Conservation (phyloP, 768 basidiomycete species). For the Aureoboletus auriporus region DNA sequence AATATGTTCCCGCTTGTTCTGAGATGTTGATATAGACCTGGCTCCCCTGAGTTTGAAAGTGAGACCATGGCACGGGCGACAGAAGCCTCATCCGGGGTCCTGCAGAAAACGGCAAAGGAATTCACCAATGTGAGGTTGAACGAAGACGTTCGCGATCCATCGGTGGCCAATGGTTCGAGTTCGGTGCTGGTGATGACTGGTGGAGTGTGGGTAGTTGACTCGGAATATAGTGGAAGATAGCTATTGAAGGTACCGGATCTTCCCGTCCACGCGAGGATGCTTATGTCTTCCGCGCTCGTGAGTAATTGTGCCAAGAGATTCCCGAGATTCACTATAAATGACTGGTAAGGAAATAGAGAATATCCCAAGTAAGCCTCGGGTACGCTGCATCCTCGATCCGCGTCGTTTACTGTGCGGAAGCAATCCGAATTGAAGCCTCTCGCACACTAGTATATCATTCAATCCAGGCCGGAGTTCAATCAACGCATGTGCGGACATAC, state of each 20-base stretch:
- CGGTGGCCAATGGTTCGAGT: neutral
- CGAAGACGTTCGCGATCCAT: neutral
- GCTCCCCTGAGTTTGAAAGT: conserved; percentile 6
- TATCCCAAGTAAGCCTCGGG: conserved; percentile 5
- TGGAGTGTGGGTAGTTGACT: conserved; percentile 3
- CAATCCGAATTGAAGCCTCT: conserved; percentile 5
- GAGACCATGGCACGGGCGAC: neutral
- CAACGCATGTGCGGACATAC: neutral
- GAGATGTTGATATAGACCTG: neutral
- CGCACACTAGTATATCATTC: conserved; percentile 1
- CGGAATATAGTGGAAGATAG: neutral
- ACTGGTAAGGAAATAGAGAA: conserved; percentile 6
- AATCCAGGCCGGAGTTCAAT: conserved; percentile 2
- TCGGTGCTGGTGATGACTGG: neutral
- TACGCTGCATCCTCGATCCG: conserved; percentile 11
- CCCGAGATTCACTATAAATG: conserved; percentile 10
- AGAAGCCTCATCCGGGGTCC: conserved; percentile 3
- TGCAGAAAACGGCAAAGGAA: neutral
- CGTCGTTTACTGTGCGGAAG: conserved; percentile 7
- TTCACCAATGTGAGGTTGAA: neutral
- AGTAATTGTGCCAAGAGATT: conserved; percentile 6
- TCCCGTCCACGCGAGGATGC: conserved; percentile 9
- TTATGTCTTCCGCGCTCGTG: conserved; percentile 2
- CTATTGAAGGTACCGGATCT: conserved; percentile 1
- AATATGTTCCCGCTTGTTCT: neutral